Percentiles rank a stretch among this genome's conserved stretches.
Conservation (phyloP, 441 rosid species). For the Adansonia gregorii region DNA sequence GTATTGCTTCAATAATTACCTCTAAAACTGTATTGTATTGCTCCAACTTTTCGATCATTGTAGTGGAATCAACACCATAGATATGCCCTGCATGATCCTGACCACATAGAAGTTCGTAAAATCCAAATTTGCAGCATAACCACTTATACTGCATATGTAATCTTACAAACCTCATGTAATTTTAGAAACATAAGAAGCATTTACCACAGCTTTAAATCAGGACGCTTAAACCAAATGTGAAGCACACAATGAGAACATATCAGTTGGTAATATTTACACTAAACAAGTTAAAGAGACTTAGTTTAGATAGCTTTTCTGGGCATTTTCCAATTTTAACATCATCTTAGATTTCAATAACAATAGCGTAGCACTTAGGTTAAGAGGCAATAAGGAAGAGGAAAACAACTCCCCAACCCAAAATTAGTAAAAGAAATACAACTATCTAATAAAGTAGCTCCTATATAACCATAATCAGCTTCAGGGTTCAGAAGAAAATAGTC, state of each 20-base stretch:
- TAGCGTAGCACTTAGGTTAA: background rate
- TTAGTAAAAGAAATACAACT: background rate
- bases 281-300: constrained; percentile 8
- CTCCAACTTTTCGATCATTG: constrained; percentile 90
- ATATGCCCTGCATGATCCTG: constrained; percentile 99
- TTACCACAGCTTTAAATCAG: constrained; percentile 7
- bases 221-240: background rate
- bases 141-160: background rate
- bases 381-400: constrained; percentile 10
- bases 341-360: background rate
- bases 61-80: constrained; percentile 82
- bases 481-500: background rate
- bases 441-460: background rate
- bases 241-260: constrained; percentile 10
- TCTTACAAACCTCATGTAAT: background rate
- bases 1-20: constrained; percentile 42
- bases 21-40: constrained; percentile 81
- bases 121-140: constrained; percentile 14
- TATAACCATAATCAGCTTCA: background rate
- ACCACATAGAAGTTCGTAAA: constrained; percentile 27
- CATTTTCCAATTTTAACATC: background rate
- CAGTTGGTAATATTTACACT: background rate
- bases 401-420: background rate
- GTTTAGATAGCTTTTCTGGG: background rate
- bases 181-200: constrained; percentile 11